Percentiles rank a stretch among this genome's conserved stretches.
phyloP scores from a whole-genome alignment of 495 filamentous ascomycete species.

The Talaromyces borbonicus region DNA sequence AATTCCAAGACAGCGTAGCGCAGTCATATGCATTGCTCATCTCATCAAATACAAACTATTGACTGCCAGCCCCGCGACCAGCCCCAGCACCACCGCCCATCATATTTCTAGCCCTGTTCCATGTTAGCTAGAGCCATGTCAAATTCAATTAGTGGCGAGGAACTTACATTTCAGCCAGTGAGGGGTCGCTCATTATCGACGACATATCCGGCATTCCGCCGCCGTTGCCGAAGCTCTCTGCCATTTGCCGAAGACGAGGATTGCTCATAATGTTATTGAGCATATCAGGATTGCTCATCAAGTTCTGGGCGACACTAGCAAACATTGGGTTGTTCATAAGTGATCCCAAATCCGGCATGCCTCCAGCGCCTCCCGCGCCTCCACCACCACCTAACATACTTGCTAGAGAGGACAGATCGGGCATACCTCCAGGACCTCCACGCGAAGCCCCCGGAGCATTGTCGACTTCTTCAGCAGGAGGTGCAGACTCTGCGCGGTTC shows the following conservation, averaged over 20 bases:
- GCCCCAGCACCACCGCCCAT: slow-evolving; percentile 53
- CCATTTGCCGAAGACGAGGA: slow-evolving; percentile 76
- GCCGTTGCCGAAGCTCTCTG: slow-evolving; percentile 41
- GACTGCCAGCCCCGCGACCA: slow-evolving; percentile 29
- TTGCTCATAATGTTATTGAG: slow-evolving; percentile 89
- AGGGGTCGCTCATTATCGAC: slow-evolving; percentile 80
- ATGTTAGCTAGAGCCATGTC: background rate
- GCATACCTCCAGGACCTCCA: slow-evolving; percentile 56
- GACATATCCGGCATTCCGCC: slow-evolving; percentile 76
- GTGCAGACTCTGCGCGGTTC: slow-evolving; percentile 34
- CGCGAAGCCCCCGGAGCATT: slow-evolving; percentile 35
- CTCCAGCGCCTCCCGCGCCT: slow-evolving; percentile 52
- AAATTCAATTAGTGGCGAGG: background rate
- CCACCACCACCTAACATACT: slow-evolving; percentile 60
- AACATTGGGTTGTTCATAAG: slow-evolving; percentile 99
- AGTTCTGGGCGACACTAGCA: slow-evolving; percentile 84
- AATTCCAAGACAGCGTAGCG: background rate
- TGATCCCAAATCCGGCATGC: slow-evolving; percentile 73
- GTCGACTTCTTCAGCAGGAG: slow-evolving; percentile 41
- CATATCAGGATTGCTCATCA: slow-evolving; percentile 92
- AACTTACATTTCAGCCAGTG: slow-evolving; percentile 85
- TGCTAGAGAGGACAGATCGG: slow-evolving; percentile 63
- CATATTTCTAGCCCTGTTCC: slow-evolving; percentile 59
- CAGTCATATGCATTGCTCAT: no score
- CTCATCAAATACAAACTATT: slow-evolving; percentile 9